Evolutionary conservation across 768 basidiomycete species (phyloP).

Genomic region (Porpolomopsis calyptriformis): DNA sequence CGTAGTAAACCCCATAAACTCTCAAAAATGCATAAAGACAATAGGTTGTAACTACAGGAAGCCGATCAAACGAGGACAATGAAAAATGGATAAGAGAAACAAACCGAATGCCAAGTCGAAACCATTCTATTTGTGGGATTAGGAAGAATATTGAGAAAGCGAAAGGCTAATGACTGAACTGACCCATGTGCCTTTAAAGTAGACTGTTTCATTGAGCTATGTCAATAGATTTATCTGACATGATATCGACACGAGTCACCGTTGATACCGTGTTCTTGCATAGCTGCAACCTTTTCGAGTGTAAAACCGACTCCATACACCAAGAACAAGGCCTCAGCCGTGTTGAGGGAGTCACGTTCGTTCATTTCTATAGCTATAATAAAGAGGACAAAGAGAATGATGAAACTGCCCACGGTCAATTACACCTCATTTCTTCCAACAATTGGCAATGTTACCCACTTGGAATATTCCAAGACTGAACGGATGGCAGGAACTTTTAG

Average conservation of each 20-base stretch:
- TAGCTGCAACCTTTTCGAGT: constrained; percentile 85
- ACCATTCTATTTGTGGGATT: constrained; percentile 51
- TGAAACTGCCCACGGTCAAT: constrained; percentile 43
- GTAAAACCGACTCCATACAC: constrained; percentile 72
- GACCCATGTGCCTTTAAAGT: constrained; percentile 81
- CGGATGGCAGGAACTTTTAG: constrained; percentile 91
- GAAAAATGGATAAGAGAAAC: constrained; percentile 10
- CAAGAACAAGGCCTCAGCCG: constrained; percentile 68
- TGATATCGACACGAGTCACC: constrained; percentile 33
- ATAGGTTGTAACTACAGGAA: constrained; percentile 58
- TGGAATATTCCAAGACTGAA: constrained; percentile 79
- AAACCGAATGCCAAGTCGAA: constrained; percentile 86
- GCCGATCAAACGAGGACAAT: neutral
- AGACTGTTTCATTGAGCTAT: constrained; percentile 35
- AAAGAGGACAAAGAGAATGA: constrained; percentile 71
- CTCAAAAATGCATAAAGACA: constrained; percentile 67
- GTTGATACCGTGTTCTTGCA: constrained; percentile 91
- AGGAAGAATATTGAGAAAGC: constrained; percentile 5
- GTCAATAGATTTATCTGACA: neutral
- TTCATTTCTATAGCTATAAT: constrained; percentile 71
- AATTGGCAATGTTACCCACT: constrained; percentile 35
- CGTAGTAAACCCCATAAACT: constrained; percentile 62
- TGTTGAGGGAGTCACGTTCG: constrained; percentile 50
- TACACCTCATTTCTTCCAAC: neutral
- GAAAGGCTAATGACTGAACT: constrained; percentile 12